Conservation (phyloP, 129 eudicot genomes). For the Helichrysum umbraculigerum region DNA sequence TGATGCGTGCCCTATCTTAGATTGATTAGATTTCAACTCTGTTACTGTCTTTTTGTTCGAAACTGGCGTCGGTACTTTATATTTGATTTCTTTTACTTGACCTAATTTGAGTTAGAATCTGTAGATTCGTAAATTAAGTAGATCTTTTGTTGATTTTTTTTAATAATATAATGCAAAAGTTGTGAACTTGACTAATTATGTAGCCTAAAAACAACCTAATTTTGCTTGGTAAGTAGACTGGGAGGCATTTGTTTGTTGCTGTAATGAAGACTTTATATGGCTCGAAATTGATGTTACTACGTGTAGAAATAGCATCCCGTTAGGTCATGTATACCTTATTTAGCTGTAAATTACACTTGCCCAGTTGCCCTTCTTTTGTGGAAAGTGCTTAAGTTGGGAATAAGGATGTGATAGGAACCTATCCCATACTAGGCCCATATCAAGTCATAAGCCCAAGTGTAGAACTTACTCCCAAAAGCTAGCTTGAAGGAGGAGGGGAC, state of each 20-base stretch:
- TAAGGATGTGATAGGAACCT: too few species aligned
- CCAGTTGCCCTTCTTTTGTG: not conserved
- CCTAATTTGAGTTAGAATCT: constrained; percentile 21
- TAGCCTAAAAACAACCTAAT: constrained; percentile 15
- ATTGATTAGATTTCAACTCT: not conserved
- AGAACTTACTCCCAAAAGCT: too few species aligned
- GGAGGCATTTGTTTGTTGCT: constrained; percentile 1
- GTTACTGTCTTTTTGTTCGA: not conserved
- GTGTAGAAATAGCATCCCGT: not conserved
- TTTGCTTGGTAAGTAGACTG: constrained; percentile 1
- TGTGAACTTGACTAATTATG: not conserved
- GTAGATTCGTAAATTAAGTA: not conserved
- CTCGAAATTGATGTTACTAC: constrained; percentile 16
- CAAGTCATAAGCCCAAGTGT: too few species aligned
- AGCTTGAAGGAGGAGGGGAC: too few species aligned
- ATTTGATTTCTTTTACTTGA: constrained; percentile 11
- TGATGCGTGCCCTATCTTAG: not conserved
- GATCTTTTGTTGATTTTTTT: too few species aligned
- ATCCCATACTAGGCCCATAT: too few species aligned
- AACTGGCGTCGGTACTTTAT: not conserved
- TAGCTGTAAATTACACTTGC: not conserved
- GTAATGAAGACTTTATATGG: constrained; percentile 6
- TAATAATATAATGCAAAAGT: not conserved
- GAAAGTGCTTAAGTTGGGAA: not conserved
- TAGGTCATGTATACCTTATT: constrained; percentile 13